A percentile compares a stretch with the other conserved stretches of the same genome.
These are phyloP conservation scores for Paraphysoderma sedebokerense DNA, from an alignment of 371 early-diverging fungal species.

Conservation along the genomic window DNA sequence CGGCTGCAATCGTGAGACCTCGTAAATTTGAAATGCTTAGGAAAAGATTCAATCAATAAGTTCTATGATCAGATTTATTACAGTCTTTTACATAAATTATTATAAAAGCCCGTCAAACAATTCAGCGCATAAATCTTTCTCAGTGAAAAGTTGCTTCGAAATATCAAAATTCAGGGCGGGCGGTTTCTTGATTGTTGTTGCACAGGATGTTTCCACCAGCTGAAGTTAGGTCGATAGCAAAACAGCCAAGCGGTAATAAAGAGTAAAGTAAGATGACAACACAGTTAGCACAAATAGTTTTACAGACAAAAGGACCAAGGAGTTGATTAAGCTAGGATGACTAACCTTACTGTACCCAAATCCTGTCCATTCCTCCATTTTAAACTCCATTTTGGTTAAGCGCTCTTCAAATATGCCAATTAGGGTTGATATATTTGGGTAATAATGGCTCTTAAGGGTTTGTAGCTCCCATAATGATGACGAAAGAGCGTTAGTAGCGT, in stretches of 20 bases:
- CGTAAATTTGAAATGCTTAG: too few species aligned
- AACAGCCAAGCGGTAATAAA: not conserved
- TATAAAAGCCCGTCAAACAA: too few species aligned
- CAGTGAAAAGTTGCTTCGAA: not conserved
- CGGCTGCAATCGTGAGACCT: too few species aligned
- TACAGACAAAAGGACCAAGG: not conserved
- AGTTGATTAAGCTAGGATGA: too few species aligned
- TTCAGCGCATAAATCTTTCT: not conserved
- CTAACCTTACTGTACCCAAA: slow-evolving; percentile 65
- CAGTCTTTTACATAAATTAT: too few species aligned
- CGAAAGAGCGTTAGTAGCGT: slow-evolving; percentile 56
- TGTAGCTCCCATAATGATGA: slow-evolving; percentile 85
- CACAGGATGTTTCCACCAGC: slow-evolving; percentile 48
- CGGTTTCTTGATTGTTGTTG: slow-evolving; percentile 42
- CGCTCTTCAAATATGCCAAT: slow-evolving; percentile 70
- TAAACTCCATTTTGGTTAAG: slow-evolving; percentile 62
- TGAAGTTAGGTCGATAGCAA: slow-evolving; percentile 11
- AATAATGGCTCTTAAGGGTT: slow-evolving; percentile 64
- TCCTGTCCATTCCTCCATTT: slow-evolving; percentile 85
- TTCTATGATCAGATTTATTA: too few species aligned
- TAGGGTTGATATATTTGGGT: slow-evolving; percentile 62
- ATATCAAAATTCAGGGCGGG: slow-evolving; percentile 28
- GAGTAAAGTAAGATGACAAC: not conserved
- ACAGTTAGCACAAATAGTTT: not conserved
- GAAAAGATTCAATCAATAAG: too few species aligned